Base-by-base conservation (phyloP, 306 rosid species). In the Potentilla sterilis region DNA sequence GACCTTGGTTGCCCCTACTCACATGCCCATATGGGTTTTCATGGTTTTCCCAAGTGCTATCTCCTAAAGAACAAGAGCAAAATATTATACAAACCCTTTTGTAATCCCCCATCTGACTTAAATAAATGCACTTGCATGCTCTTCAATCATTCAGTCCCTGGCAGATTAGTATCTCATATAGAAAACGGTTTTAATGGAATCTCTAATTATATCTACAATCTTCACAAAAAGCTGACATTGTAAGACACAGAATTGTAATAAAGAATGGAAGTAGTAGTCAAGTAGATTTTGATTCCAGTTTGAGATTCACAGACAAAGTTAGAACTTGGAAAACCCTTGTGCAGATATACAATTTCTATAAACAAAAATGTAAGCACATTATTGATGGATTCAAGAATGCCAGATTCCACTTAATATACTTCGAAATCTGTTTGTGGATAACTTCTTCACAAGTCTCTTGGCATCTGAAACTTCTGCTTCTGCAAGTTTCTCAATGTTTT, bases 401-500 rank as follows among this genome's bases (percentile, higher is more conserved):
- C 97, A 93, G 67, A 93, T 85, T 84, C 96, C 93, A 84, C 80
- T 87, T 10, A 93, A 84, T 85, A 93, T 72, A 64, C 84, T 87
- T 55, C 96, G 87, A 79, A 93, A 93, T 78, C 92, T 85, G 88
- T 85, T 89, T 42, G 87, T 81, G 71, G 91, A 85, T 41, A 93
- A 78, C 79, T 91, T 93, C 82, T 84, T 90, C 37, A 89, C 97
- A 51, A 93, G 93, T 72, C 83, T 93, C 87, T 93, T 93, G 63
- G 98, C 98, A 83, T 93, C 98, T 42, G 86, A 82, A 78, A 88
- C 90, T 72, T 89, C 88, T 55, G 91, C 85, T 72, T 91, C 93
- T 78, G 98, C 98, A 58, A 93, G 93, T 77, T 88, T 91, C 81
- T 93, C 92, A 70, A 93, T 84, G 84, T 86, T 90, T 75, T 89